Evolutionary conservation across 306 rosid genomes (phyloP), one percentile per base, ranked within the genome.

Genomic region (Vachellia pachyceras): DNA sequence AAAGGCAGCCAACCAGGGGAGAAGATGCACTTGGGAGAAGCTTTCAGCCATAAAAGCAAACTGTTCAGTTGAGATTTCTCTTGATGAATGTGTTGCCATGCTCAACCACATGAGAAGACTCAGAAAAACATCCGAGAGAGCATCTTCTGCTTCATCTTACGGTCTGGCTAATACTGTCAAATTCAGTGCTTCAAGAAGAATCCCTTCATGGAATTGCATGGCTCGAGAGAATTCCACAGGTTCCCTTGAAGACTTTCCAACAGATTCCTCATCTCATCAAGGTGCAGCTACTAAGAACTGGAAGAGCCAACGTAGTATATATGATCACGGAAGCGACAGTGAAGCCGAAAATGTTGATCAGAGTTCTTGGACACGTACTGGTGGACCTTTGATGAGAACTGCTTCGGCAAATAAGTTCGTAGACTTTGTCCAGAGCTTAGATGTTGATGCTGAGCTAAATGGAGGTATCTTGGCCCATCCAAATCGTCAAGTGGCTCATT

Each of bases 11-110:
- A 95, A 93, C 80, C 99, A 95, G 82, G 99, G 99, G 61, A 89
- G 99, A 85, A 87, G 98, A 86, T 88, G 99, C 83, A 93, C 97
- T 63, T 95, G 99, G 99, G 98, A 93, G 94, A 95, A 95, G 89
- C 97, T 95, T 4, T 91, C 98, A 0, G 97, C 99, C 75, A 90
- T 95, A 70, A 95, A 95, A 89, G 98, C 98, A 14, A 93, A 95
- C 83, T 93, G 98, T 40, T 96, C 96, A 73, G 93, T 91, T 83
- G 99, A 95, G 85, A 95, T 95, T 77, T 94, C 83, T 57, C 94
- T 95, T 71, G 99, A 95, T 77, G 99, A 91, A 88, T 89, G 87
- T 83, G 98, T 89, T 72, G 94, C 94, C 35, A 65, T 95, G 81
- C 97, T 95, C 87, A 95, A 91, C 86, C 98, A 93, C 83, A 89